These are phyloP conservation scores for Exophiala spinifera DNA, from an alignment of 2,329 filamentous ascomycete species.

Conservation along the genomic window DNA sequence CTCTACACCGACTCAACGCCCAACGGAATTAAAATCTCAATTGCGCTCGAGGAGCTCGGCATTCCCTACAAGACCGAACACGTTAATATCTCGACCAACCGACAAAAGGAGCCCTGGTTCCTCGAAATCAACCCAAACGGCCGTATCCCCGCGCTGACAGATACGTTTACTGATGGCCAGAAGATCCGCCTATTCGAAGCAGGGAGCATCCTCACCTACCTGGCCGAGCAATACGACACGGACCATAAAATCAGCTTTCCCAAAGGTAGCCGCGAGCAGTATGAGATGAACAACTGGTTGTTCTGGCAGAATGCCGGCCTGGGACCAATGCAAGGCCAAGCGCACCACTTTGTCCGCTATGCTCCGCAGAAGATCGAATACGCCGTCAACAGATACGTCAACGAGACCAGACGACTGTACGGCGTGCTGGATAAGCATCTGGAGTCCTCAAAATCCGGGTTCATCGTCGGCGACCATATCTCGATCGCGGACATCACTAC, in stretches of 20 bases:
- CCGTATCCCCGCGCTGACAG: conserved; percentile 82
- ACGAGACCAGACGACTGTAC: conserved; percentile 81
- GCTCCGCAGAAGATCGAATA: conserved; percentile 80
- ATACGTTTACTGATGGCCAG: conserved; percentile 47
- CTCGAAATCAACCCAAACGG: conserved; percentile 90
- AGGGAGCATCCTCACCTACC: conserved; percentile 79
- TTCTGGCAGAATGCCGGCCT: conserved; percentile 77
- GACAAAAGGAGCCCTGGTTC: conserved; percentile 86
- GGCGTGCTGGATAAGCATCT: conserved; percentile 72
- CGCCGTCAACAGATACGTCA: conserved; percentile 75
- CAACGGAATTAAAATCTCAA: conserved; percentile 87
- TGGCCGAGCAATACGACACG: conserved; percentile 75
- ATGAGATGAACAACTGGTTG: conserved; percentile 76
- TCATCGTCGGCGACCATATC: conserved; percentile 49
- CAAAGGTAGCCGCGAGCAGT: conserved; percentile 67
- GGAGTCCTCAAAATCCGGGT: conserved; percentile 47
- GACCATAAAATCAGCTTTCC: conserved; percentile 82
- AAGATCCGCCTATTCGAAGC: conserved; percentile 77
- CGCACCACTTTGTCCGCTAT: conserved; percentile 80
- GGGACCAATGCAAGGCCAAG: conserved; percentile 79
- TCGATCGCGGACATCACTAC: conserved; percentile 69
- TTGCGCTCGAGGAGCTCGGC: conserved; percentile 79
- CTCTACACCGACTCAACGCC: conserved; percentile 81
- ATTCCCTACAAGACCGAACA: conserved; percentile 37
- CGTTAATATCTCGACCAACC: conserved; percentile 58